Conservation (phyloP, 163 green algal genomes). For the Coccomyxa subellipsoidea region DNA sequence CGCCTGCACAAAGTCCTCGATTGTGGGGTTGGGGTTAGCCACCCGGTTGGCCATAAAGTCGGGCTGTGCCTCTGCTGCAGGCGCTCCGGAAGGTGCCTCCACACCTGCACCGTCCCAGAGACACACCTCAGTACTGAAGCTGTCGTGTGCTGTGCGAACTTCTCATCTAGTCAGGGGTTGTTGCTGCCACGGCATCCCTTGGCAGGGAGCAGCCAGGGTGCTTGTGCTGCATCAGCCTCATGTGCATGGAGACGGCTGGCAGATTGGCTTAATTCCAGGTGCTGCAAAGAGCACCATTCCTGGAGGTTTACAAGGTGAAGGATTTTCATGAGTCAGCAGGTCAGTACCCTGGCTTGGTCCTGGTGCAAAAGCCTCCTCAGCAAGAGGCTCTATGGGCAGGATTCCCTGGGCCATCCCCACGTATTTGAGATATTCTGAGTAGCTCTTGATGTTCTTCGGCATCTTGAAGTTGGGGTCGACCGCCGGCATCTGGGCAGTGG, state of each 20-base stretch:
- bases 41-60: neutral
- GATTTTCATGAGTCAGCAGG: neutral
- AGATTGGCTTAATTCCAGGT: no score
- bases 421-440: neutral
- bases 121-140: neutral
- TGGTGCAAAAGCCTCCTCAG: neutral
- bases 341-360: neutral
- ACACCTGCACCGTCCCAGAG: neutral
- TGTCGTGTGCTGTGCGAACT: neutral
- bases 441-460: neutral
- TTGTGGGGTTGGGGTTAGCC: neutral
- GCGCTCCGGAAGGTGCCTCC: neutral
- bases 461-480: neutral
- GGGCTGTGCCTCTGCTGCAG: neutral
- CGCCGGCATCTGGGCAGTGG: neutral
- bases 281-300: no score
- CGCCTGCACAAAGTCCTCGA: neutral
- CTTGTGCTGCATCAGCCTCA: neutral
- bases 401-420: neutral
- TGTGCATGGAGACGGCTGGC: no score
- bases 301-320: neutral
- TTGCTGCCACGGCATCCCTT: no score
- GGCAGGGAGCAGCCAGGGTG: no score
- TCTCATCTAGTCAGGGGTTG: neutral
- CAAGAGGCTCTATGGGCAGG: neutral